A percentile compares a stretch with the other conserved stretches of the same genome.
Evolutionary conservation across 495 filamentous ascomycete species (phyloP).

Genomic region (Podospora conica): DNA sequence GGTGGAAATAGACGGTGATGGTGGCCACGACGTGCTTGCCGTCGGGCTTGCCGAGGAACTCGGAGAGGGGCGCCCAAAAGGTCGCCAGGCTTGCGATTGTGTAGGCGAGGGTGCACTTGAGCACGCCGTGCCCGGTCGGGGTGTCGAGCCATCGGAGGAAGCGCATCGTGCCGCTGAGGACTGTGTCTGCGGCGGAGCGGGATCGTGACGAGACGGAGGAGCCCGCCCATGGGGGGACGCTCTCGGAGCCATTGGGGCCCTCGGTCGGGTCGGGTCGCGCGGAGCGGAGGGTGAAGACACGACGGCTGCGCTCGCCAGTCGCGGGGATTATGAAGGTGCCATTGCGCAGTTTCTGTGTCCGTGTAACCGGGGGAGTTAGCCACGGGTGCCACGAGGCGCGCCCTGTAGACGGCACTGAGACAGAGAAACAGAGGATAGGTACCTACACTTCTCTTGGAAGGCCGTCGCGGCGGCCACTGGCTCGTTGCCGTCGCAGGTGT

Average conservation of each 20-base stretch:
- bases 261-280: slow-evolving; percentile 24
- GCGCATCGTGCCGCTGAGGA: slow-evolving; percentile 16
- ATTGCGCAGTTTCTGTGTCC: slow-evolving; percentile 48
- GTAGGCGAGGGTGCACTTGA: slow-evolving; percentile 94
- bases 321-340: slow-evolving; percentile 55
- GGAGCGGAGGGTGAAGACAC: slow-evolving; percentile 50
- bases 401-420: background rate
- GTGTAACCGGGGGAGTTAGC: background rate
- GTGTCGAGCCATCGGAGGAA: slow-evolving; percentile 42
- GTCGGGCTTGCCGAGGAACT: slow-evolving; percentile 75
- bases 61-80: slow-evolving; percentile 67
- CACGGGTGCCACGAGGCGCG: background rate
- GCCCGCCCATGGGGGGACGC: slow-evolving; percentile 5
- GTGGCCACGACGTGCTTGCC: slow-evolving; percentile 95
- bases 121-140: slow-evolving; percentile 60
- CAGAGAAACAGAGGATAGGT: slow-evolving; percentile 8
- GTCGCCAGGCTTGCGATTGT: slow-evolving; percentile 82
- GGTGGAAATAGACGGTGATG: slow-evolving; percentile 92
- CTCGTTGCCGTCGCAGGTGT: slow-evolving; percentile 17
- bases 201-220: slow-evolving; percentile 23
- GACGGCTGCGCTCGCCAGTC: slow-evolving; percentile 55
- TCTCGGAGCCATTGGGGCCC: slow-evolving; percentile 14
- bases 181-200: slow-evolving; percentile 26
- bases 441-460: slow-evolving; percentile 35
- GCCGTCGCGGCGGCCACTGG: slow-evolving; percentile 30